phyloP scores from a whole-genome alignment of 2,329 filamentous ascomycete species.

The Pestalotiopsis sp. region DNA sequence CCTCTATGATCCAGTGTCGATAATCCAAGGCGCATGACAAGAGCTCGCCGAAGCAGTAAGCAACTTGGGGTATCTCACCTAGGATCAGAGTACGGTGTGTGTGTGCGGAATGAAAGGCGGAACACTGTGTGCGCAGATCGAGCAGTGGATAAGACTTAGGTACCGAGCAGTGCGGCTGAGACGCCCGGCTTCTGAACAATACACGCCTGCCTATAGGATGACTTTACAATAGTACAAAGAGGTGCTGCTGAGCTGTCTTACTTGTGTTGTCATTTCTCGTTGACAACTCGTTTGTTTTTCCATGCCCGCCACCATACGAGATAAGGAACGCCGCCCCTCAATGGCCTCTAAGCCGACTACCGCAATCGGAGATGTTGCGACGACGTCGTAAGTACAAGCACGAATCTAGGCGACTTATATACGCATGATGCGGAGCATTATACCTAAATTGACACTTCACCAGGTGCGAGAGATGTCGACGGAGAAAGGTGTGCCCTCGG shows the following conservation, averaged over 20 bases:
- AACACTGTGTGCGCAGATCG: conserved; percentile 4
- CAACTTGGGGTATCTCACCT: not conserved
- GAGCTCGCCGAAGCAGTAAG: not conserved
- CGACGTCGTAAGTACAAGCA: conserved; percentile 10
- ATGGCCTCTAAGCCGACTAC: conserved; percentile 14
- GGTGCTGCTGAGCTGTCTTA: not conserved
- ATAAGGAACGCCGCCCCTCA: not conserved
- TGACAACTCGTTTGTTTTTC: not conserved
- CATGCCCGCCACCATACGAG: not conserved
- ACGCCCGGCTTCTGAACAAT: conserved; percentile 1
- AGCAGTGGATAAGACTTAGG: not conserved
- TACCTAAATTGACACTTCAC: too few species aligned
- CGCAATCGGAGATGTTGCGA: conserved; percentile 16
- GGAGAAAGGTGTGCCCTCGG: conserved; percentile 8
- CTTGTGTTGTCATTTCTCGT: not conserved
- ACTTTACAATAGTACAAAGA: not conserved
- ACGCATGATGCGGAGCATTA: not conserved
- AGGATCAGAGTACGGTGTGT: not conserved
- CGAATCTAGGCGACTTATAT: not conserved
- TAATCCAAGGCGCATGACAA: too few species aligned
- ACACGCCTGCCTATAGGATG: not conserved
- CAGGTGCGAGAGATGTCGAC: conserved; percentile 16
- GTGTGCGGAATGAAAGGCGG: not conserved
- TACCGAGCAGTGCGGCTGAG: not conserved
- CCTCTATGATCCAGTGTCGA: too few species aligned